Evolutionary conservation across 257 asterid genomes (phyloP).

Genomic region (Solanum microdontum): DNA sequence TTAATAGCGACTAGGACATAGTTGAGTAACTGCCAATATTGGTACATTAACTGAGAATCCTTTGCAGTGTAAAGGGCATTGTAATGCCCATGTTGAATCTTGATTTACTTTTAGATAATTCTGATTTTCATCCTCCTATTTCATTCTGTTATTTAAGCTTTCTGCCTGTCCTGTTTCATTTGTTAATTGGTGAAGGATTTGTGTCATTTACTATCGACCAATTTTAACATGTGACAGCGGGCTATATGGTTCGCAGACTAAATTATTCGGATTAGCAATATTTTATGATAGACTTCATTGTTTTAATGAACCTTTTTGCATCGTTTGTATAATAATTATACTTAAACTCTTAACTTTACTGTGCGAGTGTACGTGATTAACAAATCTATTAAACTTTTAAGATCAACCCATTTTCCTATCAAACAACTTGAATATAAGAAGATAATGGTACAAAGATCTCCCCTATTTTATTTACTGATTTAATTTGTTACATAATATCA

Average conservation of each 20-base stretch:
- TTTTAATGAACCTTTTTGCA: neutral
- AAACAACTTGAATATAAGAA: neutral
- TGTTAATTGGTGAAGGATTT: neutral
- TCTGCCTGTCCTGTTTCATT: neutral
- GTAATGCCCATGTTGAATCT: neutral
- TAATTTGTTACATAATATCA: too few relatives aligned
- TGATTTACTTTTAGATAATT: neutral
- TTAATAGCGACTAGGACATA: conserved; percentile 23
- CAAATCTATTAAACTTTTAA: neutral
- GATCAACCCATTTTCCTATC: neutral
- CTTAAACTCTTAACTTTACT: neutral
- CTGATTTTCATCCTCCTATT: neutral
- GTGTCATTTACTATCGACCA: neutral
- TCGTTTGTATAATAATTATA: neutral
- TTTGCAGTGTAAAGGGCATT: neutral
- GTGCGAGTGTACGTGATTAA: neutral
- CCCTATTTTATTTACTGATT: neutral
- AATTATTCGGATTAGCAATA: too few relatives aligned
- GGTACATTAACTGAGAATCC: neutral
- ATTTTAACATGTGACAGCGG: neutral
- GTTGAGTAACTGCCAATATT: neutral
- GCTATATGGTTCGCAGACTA: neutral
- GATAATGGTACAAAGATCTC: neutral
- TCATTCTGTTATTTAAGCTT: neutral
- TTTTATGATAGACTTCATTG: neutral